A percentile compares a stretch with the other conserved stretches of the same genome.
Conservation (phyloP, 176 grass and related monocot genomes). For the Microstegium vimineum region DNA sequence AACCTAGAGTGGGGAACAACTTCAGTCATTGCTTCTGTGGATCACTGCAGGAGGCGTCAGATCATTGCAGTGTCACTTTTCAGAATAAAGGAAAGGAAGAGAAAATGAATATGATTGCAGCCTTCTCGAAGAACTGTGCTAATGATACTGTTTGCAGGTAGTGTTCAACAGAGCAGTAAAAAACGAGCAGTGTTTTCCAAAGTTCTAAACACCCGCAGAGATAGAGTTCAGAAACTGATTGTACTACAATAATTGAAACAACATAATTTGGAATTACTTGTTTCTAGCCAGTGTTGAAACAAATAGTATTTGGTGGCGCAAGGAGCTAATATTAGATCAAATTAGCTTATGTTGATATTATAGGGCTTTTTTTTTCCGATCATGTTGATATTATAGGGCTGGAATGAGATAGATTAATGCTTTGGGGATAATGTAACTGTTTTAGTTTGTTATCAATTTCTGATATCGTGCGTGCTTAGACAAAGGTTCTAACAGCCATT, state of each 20-base stretch:
- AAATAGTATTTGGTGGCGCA: background rate
- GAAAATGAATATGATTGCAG: background rate
- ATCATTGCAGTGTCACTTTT: constrained; percentile 1
- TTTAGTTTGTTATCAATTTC: background rate
- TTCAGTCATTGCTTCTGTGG: constrained; percentile 17
- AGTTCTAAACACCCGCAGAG: background rate
- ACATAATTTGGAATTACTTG: background rate
- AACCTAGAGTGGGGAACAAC: too few relatives aligned
- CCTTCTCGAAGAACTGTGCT: constrained; percentile 3
- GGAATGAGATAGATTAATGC: background rate
- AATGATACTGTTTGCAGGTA: background rate
- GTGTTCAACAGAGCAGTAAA: constrained; percentile 9
- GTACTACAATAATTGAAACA: background rate
- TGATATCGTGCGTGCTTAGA: background rate
- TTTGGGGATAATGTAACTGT: background rate
- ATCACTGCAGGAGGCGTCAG: background rate
- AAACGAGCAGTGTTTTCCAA: background rate
- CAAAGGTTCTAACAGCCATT: background rate
- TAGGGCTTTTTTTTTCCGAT: too few relatives aligned
- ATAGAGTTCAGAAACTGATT: background rate
- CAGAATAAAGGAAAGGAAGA: background rate
- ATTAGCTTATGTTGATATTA: background rate
- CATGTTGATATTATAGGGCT: too few relatives aligned
- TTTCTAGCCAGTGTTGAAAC: background rate
- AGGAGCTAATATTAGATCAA: background rate